Evolutionary conservation across 2,329 filamentous ascomycete genomes (phyloP).

Genomic region (Xylaria sp.): DNA sequence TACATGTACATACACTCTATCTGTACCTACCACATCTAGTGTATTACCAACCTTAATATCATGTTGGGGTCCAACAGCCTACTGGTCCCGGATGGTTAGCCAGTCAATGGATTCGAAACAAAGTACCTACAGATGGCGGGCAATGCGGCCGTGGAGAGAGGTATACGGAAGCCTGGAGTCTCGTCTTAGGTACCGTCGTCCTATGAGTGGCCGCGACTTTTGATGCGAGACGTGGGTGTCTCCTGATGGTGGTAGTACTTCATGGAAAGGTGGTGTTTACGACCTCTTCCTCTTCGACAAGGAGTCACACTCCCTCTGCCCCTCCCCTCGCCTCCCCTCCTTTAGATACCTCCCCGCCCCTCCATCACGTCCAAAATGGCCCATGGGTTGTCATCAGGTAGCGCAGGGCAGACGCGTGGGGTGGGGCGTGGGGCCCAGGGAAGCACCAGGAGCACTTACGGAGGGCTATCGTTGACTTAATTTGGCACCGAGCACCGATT

Average conservation of each 20-base stretch:
- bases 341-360: conserved; percentile 20
- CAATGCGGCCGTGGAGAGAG: background rate
- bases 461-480: conserved; percentile 41
- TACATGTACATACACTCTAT: background rate
- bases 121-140: background rate
- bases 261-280: conserved; percentile 12
- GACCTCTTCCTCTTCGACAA: too few relatives aligned
- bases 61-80: conserved; percentile 16
- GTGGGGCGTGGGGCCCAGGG: conserved; percentile 42
- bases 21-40: background rate
- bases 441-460: conserved; percentile 16
- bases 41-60: conserved; percentile 26
- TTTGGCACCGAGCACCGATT: conserved; percentile 43
- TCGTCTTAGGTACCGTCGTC: background rate
- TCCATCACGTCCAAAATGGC: conserved; percentile 3
- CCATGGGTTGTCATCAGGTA: conserved; percentile 43
- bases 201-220: conserved; percentile 14
- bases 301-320: conserved; percentile 46
- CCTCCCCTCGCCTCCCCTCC: conserved; percentile 21
- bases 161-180: conserved; percentile 11
- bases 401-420: conserved; percentile 44
- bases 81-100: background rate
- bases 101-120: background rate
- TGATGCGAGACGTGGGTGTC: conserved; percentile 45
- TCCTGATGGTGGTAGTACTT: conserved; percentile 37